Conservation (phyloP, 257 asterid species). For the Prunella vulgaris region DNA sequence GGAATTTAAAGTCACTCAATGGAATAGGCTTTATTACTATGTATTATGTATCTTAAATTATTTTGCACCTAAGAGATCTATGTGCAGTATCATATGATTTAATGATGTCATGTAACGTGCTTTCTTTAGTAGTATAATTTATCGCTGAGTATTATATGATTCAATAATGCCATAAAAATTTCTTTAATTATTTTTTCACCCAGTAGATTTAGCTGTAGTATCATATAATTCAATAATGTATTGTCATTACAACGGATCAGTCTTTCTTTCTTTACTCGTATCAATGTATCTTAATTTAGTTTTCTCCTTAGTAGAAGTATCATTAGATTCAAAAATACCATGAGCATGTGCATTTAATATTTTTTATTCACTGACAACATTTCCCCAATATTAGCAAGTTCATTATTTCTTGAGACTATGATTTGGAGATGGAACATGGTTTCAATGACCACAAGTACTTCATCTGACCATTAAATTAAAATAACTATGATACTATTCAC, state of each 20-base stretch:
- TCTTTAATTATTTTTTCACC: neutral
- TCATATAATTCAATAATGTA: constrained; percentile 6
- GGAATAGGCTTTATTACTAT: constrained; percentile 1
- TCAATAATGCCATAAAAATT: constrained; percentile 1
- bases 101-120: neutral
- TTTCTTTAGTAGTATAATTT: neutral
- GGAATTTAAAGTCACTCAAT: neutral
- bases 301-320: neutral
- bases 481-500: neutral
- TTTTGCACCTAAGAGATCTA: neutral
- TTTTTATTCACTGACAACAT: neutral
- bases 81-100: constrained; percentile 9
- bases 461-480: neutral
- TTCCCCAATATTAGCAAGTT: neutral
- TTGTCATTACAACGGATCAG: neutral
- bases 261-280: neutral
- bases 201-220: neutral
- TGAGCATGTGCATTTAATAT: neutral
- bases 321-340: neutral
- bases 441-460: neutral
- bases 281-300: neutral
- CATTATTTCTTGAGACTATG: neutral
- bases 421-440: neutral
- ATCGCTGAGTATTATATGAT: neutral
- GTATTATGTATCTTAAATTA: neutral